Percentiles rank a stretch among this genome's conserved stretches.
These are phyloP conservation scores for Rhazya stricta DNA, from an alignment of 257 asterid species.

Conservation along the genomic window DNA sequence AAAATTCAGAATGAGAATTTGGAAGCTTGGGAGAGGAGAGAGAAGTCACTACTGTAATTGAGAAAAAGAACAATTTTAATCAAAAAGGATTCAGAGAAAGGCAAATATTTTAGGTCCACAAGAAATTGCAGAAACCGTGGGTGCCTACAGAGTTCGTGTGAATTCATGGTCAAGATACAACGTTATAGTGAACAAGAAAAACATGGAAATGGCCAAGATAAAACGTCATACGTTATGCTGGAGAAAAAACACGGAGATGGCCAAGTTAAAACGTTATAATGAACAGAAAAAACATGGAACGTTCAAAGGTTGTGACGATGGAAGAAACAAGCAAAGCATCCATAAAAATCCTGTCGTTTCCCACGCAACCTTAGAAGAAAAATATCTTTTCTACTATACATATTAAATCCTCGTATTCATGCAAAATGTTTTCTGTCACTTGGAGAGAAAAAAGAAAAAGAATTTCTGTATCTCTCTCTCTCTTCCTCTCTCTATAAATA, in stretches of 20 bases:
- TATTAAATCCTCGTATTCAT: not conserved
- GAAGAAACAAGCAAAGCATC: not conserved
- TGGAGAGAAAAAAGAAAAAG: not conserved
- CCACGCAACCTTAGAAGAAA: not conserved
- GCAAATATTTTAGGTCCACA: too few relatives aligned
- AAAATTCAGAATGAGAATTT: too few relatives aligned
- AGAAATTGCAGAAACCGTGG: not conserved
- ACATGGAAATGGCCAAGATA: not conserved
- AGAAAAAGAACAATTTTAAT: too few relatives aligned
- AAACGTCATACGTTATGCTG: too few relatives aligned
- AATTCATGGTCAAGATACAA: not conserved
- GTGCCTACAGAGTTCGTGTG: not conserved
- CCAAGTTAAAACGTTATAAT: not conserved
- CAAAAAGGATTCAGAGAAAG: too few relatives aligned
- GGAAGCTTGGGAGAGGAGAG: too few relatives aligned
- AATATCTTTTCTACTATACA: not conserved
- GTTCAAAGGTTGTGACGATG: not conserved
- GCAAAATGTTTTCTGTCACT: not conserved
- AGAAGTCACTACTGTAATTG: too few relatives aligned
- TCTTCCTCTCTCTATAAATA: not conserved
- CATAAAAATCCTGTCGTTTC: not conserved
- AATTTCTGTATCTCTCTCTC: not conserved
- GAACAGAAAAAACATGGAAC: not conserved
- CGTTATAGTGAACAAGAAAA: not conserved
- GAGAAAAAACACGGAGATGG: too few relatives aligned